phyloP scores from a whole-genome alignment of 2,329 filamentous ascomycete genomes.

The Fusarium poae region DNA sequence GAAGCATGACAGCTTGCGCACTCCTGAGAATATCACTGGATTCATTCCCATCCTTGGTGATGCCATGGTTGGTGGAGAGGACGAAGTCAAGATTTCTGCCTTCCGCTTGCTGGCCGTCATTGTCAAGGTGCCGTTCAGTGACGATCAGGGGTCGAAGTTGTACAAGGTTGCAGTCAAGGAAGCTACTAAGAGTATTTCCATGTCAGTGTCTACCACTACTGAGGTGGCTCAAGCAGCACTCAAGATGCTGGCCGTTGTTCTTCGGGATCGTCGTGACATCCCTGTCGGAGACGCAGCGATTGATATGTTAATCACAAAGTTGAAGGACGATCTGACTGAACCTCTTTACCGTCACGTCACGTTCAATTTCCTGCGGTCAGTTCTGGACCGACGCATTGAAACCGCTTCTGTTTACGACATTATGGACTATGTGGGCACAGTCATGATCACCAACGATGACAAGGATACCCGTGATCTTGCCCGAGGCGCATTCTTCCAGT shows the following conservation, averaged over 20 bases:
- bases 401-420: constrained; percentile 92
- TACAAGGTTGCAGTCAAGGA: constrained; percentile 86
- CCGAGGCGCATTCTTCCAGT: constrained; percentile 91
- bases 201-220: constrained; percentile 80
- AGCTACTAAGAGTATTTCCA: constrained; percentile 83
- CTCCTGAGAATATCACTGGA: constrained; percentile 81
- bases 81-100: constrained; percentile 91
- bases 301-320: constrained; percentile 82
- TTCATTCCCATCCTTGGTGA: constrained; percentile 93
- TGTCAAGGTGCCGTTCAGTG: constrained; percentile 84
- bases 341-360: constrained; percentile 92
- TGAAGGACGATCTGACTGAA: constrained; percentile 91
- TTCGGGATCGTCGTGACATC: constrained; percentile 83
- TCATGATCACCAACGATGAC: constrained; percentile 98
- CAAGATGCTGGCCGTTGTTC: constrained; percentile 86
- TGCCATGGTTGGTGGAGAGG: constrained; percentile 83
- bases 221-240: constrained; percentile 89
- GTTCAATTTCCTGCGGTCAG: constrained; percentile 91
- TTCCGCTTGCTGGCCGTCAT: constrained; percentile 88
- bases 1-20: constrained; percentile 86
- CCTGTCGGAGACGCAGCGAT: constrained; percentile 84
- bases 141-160: constrained; percentile 73
- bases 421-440: constrained; percentile 86
- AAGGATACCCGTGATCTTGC: constrained; percentile 88
- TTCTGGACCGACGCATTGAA: constrained; percentile 86